phyloP scores from a whole-genome alignment of 2,329 filamentous ascomycete species.

The Podosphaera aphanis region DNA sequence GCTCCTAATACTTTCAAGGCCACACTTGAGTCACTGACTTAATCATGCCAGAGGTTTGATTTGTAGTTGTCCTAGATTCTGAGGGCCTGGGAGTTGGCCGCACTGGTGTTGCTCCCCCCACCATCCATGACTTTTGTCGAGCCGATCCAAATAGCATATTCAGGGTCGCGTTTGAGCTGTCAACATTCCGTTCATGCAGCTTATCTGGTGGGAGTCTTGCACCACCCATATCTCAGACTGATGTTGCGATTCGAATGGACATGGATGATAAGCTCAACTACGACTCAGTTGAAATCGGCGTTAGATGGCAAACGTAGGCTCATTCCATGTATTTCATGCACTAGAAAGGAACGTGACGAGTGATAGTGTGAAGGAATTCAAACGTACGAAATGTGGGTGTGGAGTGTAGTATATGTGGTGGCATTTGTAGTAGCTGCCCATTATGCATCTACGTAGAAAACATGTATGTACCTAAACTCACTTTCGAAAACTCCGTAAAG shows the following conservation, averaged over 20 bases:
- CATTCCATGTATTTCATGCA: neutral
- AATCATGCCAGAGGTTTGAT: neutral
- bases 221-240: neutral
- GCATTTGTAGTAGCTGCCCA: neutral
- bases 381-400: no score
- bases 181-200: slow-evolving; percentile 13
- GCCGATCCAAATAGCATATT: slow-evolving; percentile 15
- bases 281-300: neutral
- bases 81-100: slow-evolving; percentile 13
- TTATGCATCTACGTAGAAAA: neutral
- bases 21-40: neutral
- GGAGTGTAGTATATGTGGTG: no score
- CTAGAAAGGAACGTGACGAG: neutral
- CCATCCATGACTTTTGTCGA: slow-evolving; percentile 17
- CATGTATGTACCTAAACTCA: no score
- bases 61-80: slow-evolving; percentile 5
- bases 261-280: neutral
- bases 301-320: neutral
- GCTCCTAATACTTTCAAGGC: neutral
- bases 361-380: neutral
- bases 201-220: slow-evolving; percentile 10
- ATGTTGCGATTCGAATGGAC: neutral
- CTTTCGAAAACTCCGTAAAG: no score
- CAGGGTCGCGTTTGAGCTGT: slow-evolving; percentile 16
- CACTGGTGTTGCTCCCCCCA: slow-evolving; percentile 9